Percentiles rank a stretch among this genome's conserved stretches.
Conservation (phyloP, 148 eudicot genomes). For the Heliosperma pusillum region DNA sequence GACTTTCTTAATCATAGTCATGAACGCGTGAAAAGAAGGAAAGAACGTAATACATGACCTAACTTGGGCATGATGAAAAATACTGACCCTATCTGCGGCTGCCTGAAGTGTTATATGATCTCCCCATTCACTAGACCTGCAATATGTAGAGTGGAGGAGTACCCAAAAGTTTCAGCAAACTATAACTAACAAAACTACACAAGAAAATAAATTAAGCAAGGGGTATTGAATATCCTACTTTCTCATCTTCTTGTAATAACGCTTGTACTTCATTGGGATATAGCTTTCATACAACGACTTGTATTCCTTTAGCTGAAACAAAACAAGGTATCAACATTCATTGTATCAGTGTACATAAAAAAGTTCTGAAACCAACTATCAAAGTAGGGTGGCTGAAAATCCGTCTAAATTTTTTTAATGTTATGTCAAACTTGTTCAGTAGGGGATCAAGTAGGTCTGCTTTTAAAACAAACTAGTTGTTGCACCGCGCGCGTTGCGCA, state of each 20-base stretch:
- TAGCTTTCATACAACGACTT: slow-evolving; percentile 65
- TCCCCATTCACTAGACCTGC: slow-evolving; percentile 91
- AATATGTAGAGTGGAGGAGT: not conserved
- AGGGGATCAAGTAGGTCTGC: not conserved
- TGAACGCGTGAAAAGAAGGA: not conserved
- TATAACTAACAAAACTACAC: slow-evolving; percentile 5
- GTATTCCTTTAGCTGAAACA: slow-evolving; percentile 62
- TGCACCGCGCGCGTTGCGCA: no score
- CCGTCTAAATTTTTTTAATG: not conserved
- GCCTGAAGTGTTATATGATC: slow-evolving; percentile 93
- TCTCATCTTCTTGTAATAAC: slow-evolving; percentile 84
- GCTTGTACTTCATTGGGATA: slow-evolving; percentile 90
- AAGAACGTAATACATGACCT: not conserved
- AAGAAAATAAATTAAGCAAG: not conserved
- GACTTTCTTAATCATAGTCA: not conserved
- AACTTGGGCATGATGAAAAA: slow-evolving; percentile 16
- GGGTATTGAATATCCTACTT: slow-evolving; percentile 46
- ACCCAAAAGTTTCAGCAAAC: not conserved
- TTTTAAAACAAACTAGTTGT: not conserved
- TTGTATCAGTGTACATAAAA: slow-evolving; percentile 13
- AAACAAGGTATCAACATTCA: slow-evolving; percentile 6
- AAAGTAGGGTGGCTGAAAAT: not conserved
- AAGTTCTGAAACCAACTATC: slow-evolving; percentile 10
- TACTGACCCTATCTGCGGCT: slow-evolving; percentile 75
- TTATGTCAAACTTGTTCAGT: not conserved